Percentiles rank a stretch among this genome's conserved stretches.
phyloP scores from a whole-genome alignment of 2,329 filamentous ascomycete genomes.

The Rutstroemia sp. region DNA sequence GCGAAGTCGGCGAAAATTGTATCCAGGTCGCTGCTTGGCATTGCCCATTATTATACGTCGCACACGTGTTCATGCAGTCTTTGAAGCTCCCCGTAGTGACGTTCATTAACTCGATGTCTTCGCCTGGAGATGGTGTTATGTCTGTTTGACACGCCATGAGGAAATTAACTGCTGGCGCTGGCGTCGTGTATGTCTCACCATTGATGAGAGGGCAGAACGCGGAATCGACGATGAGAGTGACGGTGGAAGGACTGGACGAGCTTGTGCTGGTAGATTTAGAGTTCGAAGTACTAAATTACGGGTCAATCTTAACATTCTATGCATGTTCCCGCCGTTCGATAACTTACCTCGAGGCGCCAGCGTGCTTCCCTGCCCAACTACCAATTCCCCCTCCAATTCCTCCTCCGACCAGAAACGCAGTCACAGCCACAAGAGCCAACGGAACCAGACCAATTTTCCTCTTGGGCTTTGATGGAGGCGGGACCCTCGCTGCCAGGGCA shows the following conservation, averaged over 20 bases:
- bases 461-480: background rate
- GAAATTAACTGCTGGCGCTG: constrained; percentile 11
- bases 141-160: constrained; percentile 14
- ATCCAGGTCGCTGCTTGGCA: constrained; percentile 21
- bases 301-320: background rate
- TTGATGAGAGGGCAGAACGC: constrained; percentile 18
- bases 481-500: background rate
- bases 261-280: constrained; percentile 1
- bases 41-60: constrained; percentile 10
- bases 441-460: constrained; percentile 7
- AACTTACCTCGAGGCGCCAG: background rate
- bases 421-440: constrained; percentile 8
- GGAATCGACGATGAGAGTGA: constrained; percentile 13
- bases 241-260: constrained; percentile 3
- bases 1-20: constrained; percentile 14
- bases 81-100: constrained; percentile 9
- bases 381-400: constrained; percentile 16
- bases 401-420: constrained; percentile 15
- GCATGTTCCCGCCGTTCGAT: background rate
- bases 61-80: constrained; percentile 16
- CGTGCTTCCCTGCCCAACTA: background rate
- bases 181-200: constrained; percentile 13
- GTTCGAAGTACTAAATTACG: background rate
- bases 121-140: constrained; percentile 1
- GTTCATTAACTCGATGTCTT: constrained; percentile 17